A percentile compares a stretch with the other conserved stretches of the same genome.
Evolutionary conservation across 2,329 filamentous ascomycete genomes (phyloP).

Genomic region (Phyllosticta citriasiana): DNA sequence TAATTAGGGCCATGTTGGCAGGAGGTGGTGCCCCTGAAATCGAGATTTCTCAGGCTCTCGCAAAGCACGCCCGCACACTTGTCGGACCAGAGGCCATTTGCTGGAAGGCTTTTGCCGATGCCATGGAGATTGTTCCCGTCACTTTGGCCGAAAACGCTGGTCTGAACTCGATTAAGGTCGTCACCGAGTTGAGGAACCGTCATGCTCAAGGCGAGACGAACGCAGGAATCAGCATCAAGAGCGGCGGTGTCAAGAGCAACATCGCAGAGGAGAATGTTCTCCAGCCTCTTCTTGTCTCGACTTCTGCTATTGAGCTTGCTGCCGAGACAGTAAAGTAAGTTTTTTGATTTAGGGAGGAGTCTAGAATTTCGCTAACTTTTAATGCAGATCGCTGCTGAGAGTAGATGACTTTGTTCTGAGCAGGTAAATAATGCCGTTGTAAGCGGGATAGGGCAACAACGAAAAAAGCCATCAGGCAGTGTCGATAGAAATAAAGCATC

Average conservation of each 20-base stretch:
- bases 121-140: slow-evolving; percentile 92
- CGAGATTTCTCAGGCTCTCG: slow-evolving; percentile 81
- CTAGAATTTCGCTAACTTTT: not conserved
- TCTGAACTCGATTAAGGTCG: slow-evolving; percentile 96
- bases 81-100: slow-evolving; percentile 93
- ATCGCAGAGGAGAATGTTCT: slow-evolving; percentile 95
- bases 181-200: slow-evolving; percentile 86
- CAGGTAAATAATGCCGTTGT: slow-evolving; percentile 18
- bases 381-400: slow-evolving; percentile 35
- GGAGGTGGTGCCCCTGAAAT: slow-evolving; percentile 95
- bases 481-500: not conserved
- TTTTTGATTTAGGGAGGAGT: not conserved
- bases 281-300: slow-evolving; percentile 92
- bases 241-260: slow-evolving; percentile 91
- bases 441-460: not conserved
- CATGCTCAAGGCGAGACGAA: slow-evolving; percentile 94
- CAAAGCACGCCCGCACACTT: slow-evolving; percentile 70
- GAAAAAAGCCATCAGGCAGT: not conserved
- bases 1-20: slow-evolving; percentile 65
- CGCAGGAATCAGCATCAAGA: slow-evolving; percentile 96
- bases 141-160: slow-evolving; percentile 96
- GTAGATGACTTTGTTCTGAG: slow-evolving; percentile 55
- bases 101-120: slow-evolving; percentile 98
- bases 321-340: slow-evolving; percentile 86
- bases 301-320: slow-evolving; percentile 91